A percentile compares a stretch with the other conserved stretches of the same genome.
These are phyloP conservation scores for Tylopilus sp. DNA, from an alignment of 768 basidiomycete species.

Conservation along the genomic window DNA sequence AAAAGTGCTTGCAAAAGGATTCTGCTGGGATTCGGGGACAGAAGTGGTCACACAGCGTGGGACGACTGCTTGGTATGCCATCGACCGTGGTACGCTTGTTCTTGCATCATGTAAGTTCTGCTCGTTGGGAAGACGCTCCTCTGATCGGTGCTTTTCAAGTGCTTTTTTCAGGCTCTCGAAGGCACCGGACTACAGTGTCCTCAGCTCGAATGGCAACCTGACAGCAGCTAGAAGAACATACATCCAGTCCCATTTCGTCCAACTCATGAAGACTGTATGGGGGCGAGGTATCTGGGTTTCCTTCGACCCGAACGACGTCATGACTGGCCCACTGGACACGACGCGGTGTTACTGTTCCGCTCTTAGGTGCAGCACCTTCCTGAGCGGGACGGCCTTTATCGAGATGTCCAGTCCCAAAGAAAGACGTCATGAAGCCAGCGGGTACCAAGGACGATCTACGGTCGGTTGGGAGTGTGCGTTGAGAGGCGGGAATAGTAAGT, in stretches of 20 bases:
- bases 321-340: slow-evolving; percentile 51
- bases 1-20: slow-evolving; percentile 1
- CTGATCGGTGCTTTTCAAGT: slow-evolving; percentile 47
- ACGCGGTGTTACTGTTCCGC: slow-evolving; percentile 44
- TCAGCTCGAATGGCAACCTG: neutral
- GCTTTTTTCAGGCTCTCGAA: slow-evolving; percentile 49
- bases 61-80: slow-evolving; percentile 6
- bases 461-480: neutral
- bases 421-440: slow-evolving; percentile 18
- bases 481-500: neutral
- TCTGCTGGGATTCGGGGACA: neutral
- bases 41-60: slow-evolving; percentile 8
- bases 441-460: slow-evolving; percentile 9
- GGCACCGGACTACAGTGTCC: slow-evolving; percentile 38
- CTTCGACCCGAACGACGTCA: slow-evolving; percentile 16
- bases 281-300: slow-evolving; percentile 1
- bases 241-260: slow-evolving; percentile 54
- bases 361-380: slow-evolving; percentile 13
- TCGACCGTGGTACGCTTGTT: slow-evolving; percentile 5
- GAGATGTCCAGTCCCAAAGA: neutral
- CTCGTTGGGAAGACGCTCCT: slow-evolving; percentile 4
- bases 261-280: slow-evolving; percentile 36
- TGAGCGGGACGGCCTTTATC: slow-evolving; percentile 16
- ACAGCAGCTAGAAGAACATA: slow-evolving; percentile 31
- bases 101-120: neutral